Evolutionary conservation across 129 eudicot species (phyloP), one percentile per base, ranked within the genome.

Genomic region (Gnaphalium uliginosum): DNA sequence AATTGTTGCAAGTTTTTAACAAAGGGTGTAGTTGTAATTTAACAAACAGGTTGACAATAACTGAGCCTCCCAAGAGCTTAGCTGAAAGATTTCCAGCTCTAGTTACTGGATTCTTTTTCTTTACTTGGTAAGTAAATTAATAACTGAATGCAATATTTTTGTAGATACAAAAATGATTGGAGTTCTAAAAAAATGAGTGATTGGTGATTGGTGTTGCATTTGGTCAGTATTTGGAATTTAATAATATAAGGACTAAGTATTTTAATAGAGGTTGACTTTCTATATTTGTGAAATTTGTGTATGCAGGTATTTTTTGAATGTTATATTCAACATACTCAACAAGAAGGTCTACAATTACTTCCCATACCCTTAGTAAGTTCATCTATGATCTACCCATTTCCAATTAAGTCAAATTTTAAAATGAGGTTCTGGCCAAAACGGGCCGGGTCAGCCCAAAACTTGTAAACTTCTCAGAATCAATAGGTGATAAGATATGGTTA

Each of bases 341-440:
- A 46, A 46, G 33, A 60, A 22, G 66, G 30, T 60, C 14, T 87
- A 87, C 79, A 87, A 84, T 69, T 87, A 87, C 76, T 87, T 87
- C 73, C 92, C 92, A 23, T 87, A 82, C 70, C 92, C 92, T n/a
- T 87, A 87, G 92, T 87, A 84, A 84, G 89, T 84, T 54, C 23
- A 53, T 32, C 29, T 18, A 15, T 54, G 13, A 53, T 46, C 29
- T 18, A 15, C 18, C 48, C 6, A 46, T 43, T 18, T 39, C 21
- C 32, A 46, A 0, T 13, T 14, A 46, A 14, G 53, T 46, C 53
- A 46, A 43, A 43, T 0, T 4, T 19, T 26, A 56, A 19, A 53
- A 18, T 54, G 23, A 8, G 60, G 60, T 54, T n/a, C 60, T 54
- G 60, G 24, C 6, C 60, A 54, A 54, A 56, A 21, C 26, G 26